A percentile compares a stretch with the other conserved stretches of the same genome.
Conservation (phyloP, 257 asterid species). For the Solanum habrochaites region DNA sequence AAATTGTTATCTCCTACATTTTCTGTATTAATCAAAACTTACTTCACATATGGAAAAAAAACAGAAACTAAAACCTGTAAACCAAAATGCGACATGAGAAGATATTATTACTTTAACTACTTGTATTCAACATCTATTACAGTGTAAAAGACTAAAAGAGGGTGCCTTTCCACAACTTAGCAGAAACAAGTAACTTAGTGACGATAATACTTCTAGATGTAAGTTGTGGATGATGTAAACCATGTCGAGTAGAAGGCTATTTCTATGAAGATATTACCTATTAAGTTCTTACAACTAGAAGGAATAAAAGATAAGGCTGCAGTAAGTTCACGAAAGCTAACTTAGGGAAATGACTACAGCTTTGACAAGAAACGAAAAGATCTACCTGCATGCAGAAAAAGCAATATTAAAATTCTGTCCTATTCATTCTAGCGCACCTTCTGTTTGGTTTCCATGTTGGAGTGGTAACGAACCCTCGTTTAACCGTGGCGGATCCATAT, state of each 20-base stretch:
- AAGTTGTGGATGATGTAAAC: background rate
- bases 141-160: background rate
- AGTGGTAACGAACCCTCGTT: too few species aligned
- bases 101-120: background rate
- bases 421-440: background rate
- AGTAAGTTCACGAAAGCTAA: background rate
- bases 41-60: background rate
- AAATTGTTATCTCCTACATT: background rate
- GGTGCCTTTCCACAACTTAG: background rate
- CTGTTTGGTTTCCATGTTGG: background rate
- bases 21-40: background rate
- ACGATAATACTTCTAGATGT: background rate
- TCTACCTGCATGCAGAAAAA: background rate
- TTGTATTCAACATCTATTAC: background rate
- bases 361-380: background rate
- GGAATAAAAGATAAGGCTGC: background rate
- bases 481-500: too few species aligned
- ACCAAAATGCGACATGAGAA: background rate
- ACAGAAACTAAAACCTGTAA: background rate
- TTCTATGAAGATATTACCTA: background rate
- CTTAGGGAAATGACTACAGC: background rate
- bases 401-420: background rate
- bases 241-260: background rate
- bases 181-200: background rate
- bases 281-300: background rate